phyloP scores from a whole-genome alignment of 305 asterid species.

The Rubia tinctorum region DNA sequence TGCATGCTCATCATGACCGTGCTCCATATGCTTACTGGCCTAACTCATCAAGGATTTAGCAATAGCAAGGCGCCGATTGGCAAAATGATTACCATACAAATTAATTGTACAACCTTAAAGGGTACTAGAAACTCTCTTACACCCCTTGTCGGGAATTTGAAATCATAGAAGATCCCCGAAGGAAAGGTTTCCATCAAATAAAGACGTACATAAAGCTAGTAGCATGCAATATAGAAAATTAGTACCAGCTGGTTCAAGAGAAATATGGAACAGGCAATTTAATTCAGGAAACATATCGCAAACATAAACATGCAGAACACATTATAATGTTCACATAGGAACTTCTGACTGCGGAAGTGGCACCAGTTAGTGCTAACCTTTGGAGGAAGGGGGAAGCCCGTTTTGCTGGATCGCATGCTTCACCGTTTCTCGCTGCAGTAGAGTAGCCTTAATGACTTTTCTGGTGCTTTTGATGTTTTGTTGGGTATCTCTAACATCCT shows the following conservation, averaged over 20 bases:
- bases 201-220: background rate
- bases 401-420: slow-evolving; percentile 16
- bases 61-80: too few species aligned
- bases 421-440: slow-evolving; percentile 17
- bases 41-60: too few species aligned
- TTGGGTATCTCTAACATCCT: slow-evolving; percentile 1
- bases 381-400: background rate
- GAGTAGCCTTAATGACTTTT: slow-evolving; percentile 5
- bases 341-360: background rate
- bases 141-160: too few species aligned
- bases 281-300: background rate
- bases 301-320: background rate
- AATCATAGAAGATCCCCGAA: too few species aligned
- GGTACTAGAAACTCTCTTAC: too few species aligned
- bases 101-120: too few species aligned
- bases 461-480: slow-evolving; percentile 10
- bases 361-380: background rate
- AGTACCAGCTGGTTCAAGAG: background rate
- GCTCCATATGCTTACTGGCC: too few species aligned
- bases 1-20: too few species aligned
- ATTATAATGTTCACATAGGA: background rate
- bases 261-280: background rate
- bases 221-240: background rate
- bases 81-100: too few species aligned
- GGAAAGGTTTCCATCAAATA: background rate